These are phyloP conservation scores for Caloboletus firmus DNA, from an alignment of 1,284 basidiomycete genomes.

Conservation along the genomic window DNA sequence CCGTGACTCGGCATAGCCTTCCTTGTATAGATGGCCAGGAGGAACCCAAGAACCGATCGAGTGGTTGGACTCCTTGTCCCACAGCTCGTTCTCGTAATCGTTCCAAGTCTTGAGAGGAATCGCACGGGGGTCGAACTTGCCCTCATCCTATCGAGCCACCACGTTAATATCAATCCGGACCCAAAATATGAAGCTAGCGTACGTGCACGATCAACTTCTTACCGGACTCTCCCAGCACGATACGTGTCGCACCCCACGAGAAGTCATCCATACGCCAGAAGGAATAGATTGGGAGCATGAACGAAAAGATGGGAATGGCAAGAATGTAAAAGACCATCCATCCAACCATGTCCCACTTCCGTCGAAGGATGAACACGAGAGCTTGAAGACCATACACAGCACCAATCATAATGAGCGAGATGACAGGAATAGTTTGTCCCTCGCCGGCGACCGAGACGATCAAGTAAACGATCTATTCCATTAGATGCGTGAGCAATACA, in stretches of 20 bases:
- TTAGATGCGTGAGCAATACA: conserved; percentile 7
- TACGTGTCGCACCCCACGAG: conserved; percentile 94
- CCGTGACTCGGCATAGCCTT: conserved; percentile 71
- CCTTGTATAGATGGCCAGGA: conserved; percentile 63
- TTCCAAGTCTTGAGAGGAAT: conserved; percentile 97
- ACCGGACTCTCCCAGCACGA: conserved; percentile 92
- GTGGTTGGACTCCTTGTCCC: conserved; percentile 95
- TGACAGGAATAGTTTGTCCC: conserved; percentile 64
- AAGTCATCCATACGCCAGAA: conserved; percentile 99
- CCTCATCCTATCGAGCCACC: conserved; percentile 72
- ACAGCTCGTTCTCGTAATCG: conserved; percentile 95
- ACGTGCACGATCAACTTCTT: conserved; percentile 95
- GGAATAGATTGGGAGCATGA: conserved; percentile 92
- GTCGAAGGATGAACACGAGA: conserved; percentile 79
- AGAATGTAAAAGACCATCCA: conserved; percentile 98
- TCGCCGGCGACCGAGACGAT: conserved; percentile 72
- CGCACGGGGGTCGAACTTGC: conserved; percentile 89
- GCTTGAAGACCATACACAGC: conserved; percentile 93
- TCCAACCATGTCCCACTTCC: conserved; percentile 94
- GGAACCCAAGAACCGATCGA: conserved; percentile 85
- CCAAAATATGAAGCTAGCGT: conserved; percentile 33
- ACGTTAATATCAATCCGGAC: conserved; percentile 13
- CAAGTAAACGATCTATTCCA: conserved; percentile 77
- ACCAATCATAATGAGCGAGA: conserved; percentile 89
- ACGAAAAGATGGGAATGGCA: conserved; percentile 89